These are phyloP conservation scores for Pseudogymnoascus sp. DNA, from an alignment of 2,329 filamentous ascomycete species.

Conservation along the genomic window DNA sequence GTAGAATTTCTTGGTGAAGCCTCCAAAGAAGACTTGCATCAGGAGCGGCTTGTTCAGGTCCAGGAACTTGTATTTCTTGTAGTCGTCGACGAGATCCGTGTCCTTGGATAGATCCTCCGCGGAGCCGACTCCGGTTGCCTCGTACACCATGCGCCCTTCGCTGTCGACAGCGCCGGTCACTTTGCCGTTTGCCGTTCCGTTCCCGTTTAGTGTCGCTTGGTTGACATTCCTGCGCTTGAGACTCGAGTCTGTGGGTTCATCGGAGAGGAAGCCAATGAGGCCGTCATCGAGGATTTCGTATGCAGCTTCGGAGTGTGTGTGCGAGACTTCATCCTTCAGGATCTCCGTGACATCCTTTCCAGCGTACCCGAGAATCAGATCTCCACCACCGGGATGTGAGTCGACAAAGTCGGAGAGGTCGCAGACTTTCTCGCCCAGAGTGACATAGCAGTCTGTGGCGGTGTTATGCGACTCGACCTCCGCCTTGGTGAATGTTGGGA, in stretches of 20 bases:
- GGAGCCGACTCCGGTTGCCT: slow-evolving; percentile 74
- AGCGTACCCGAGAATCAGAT: slow-evolving; percentile 81
- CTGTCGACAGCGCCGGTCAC: slow-evolving; percentile 33
- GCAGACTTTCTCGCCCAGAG: slow-evolving; percentile 81
- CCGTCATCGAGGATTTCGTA: slow-evolving; percentile 91
- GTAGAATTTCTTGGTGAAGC: slow-evolving; percentile 93
- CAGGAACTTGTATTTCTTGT: slow-evolving; percentile 86
- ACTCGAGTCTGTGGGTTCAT: slow-evolving; percentile 32
- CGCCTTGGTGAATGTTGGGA: slow-evolving; percentile 72
- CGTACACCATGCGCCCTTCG: slow-evolving; percentile 37
- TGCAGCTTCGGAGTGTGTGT: slow-evolving; percentile 82
- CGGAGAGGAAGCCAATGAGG: slow-evolving; percentile 69
- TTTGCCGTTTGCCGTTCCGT: slow-evolving; percentile 25
- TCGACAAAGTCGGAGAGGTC: slow-evolving; percentile 88
- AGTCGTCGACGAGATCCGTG: slow-evolving; percentile 69
- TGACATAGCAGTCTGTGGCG: slow-evolving; percentile 83
- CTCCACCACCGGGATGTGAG: slow-evolving; percentile 81
- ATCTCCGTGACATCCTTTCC: slow-evolving; percentile 80
- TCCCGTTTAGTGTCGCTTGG: slow-evolving; percentile 36
- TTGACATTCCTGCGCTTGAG: slow-evolving; percentile 29
- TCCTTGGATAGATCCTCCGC: slow-evolving; percentile 81
- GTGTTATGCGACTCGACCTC: slow-evolving; percentile 78
- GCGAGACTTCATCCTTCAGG: slow-evolving; percentile 72
- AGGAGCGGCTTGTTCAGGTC: slow-evolving; percentile 80
- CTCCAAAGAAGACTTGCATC: slow-evolving; percentile 77